phyloP scores from a whole-genome alignment of 805 yeast genomes.

The Metschnikowia proteae region DNA sequence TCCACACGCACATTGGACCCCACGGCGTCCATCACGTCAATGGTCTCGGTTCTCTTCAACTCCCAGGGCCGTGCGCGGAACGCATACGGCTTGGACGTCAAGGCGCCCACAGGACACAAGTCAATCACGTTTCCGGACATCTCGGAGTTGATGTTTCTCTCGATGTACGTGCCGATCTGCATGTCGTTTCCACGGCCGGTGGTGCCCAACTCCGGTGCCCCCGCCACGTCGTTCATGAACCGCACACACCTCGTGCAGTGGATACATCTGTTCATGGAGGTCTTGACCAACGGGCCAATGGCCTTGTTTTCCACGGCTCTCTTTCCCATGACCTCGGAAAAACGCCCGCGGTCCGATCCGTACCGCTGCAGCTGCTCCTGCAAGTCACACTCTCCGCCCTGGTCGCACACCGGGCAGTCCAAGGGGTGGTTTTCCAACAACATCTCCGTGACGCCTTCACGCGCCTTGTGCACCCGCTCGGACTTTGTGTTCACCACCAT shows the following conservation, averaged over 20 bases:
- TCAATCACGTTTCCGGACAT: slow-evolving; percentile 84
- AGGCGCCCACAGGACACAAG: slow-evolving; percentile 89
- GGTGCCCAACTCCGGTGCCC: slow-evolving; percentile 87
- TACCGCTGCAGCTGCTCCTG: slow-evolving; percentile 84
- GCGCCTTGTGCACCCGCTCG: slow-evolving; percentile 73
- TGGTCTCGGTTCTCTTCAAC: slow-evolving; percentile 79
- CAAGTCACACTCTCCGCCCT: slow-evolving; percentile 91
- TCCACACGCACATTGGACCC: slow-evolving; percentile 84
- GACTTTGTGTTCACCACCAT: slow-evolving; percentile 81
- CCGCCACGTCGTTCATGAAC: slow-evolving; percentile 86
- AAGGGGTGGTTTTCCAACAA: slow-evolving; percentile 83
- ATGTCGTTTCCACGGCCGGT: slow-evolving; percentile 88
- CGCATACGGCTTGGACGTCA: slow-evolving; percentile 88
- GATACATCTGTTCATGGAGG: slow-evolving; percentile 89
- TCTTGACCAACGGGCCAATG: slow-evolving; percentile 83
- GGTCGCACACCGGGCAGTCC: slow-evolving; percentile 91
- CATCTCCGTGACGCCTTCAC: slow-evolving; percentile 91
- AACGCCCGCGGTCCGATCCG: slow-evolving; percentile 85
- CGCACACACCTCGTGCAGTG: slow-evolving; percentile 91
- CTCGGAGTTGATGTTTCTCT: slow-evolving; percentile 79
- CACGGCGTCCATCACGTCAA: slow-evolving; percentile 78
- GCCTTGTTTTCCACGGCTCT: slow-evolving; percentile 90
- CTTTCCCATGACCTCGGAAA: slow-evolving; percentile 75
- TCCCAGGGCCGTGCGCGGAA: slow-evolving; percentile 94
- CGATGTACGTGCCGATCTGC: slow-evolving; percentile 88